Conservation (phyloP, 345 rosid genomes). For the Diplotaxis tenuifolia region DNA sequence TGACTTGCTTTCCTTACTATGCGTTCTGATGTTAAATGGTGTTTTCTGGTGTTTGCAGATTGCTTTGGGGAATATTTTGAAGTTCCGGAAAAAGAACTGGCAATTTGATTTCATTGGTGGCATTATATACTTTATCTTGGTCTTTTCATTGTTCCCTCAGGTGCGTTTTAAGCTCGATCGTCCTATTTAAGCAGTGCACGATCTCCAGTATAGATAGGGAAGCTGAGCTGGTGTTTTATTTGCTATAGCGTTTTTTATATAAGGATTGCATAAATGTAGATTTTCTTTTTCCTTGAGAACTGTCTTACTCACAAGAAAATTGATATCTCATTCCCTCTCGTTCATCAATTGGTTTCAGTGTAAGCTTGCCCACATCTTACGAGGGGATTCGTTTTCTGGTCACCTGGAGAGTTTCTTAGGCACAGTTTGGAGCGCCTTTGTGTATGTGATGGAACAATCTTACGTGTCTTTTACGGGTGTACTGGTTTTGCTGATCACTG, state of each 20-base stretch:
- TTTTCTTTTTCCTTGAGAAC: slow-evolving; percentile 2
- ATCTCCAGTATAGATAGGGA: too few species aligned
- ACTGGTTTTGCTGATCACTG: slow-evolving; percentile 56
- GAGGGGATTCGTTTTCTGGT: slow-evolving; percentile 86
- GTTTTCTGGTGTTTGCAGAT: slow-evolving; percentile 54
- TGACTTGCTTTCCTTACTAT: slow-evolving; percentile 12
- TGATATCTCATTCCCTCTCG: slow-evolving; percentile 10
- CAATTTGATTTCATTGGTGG: slow-evolving; percentile 99
- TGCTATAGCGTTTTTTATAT: background rate
- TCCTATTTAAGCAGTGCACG: background rate
- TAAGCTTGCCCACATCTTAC: slow-evolving; percentile 81
- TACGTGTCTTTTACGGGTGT: slow-evolving; percentile 79
- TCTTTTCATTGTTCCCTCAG: slow-evolving; percentile 91
- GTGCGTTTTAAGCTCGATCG: slow-evolving; percentile 40
- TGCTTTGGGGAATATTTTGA: slow-evolving; percentile 97
- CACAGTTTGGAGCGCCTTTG: slow-evolving; percentile 69
- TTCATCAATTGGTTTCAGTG: slow-evolving; percentile 53
- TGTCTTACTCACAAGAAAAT: slow-evolving; percentile 6
- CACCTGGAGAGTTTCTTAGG: slow-evolving; percentile 81
- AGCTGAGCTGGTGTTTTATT: background rate
- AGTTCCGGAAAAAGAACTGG: slow-evolving; percentile 99
- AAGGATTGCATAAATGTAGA: background rate
- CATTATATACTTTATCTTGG: slow-evolving; percentile 83
- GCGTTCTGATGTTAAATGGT: slow-evolving; percentile 4
- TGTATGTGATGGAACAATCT: slow-evolving; percentile 69